Evolutionary conservation across 306 rosid species (phyloP).

Genomic region (Luffa aegyptiaca): DNA sequence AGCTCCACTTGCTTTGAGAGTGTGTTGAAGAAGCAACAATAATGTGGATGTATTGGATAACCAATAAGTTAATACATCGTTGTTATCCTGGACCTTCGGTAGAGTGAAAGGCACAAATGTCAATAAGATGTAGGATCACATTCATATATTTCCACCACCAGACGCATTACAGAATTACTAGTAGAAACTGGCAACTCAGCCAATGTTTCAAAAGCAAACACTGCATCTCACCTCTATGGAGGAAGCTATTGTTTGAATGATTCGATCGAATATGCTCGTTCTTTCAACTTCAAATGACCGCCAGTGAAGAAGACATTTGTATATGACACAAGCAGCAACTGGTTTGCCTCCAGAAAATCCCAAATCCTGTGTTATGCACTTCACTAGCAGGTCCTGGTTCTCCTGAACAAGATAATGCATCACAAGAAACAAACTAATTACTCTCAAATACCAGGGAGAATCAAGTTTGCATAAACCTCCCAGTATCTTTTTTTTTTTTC

Average conservation of each 20-base stretch:
- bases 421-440: conserved; percentile 13
- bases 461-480: conserved; percentile 13
- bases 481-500: background rate
- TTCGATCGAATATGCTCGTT: conserved; percentile 84
- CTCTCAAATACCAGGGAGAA: conserved; percentile 9
- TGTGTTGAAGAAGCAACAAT: conserved; percentile 91
- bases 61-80: conserved; percentile 89
- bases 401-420: conserved; percentile 53
- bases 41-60: conserved; percentile 92
- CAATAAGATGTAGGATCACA: conserved; percentile 11
- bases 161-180: conserved; percentile 11
- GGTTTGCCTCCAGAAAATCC: conserved; percentile 97
- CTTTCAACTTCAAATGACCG: conserved; percentile 99
- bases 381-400: conserved; percentile 89
- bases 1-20: conserved; percentile 98
- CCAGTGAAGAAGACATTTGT: conserved; percentile 99
- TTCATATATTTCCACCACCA: background rate
- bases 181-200: background rate
- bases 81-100: conserved; percentile 79
- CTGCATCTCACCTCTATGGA: conserved; percentile 65
- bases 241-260: conserved; percentile 93
- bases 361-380: conserved; percentile 84
- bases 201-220: conserved; percentile 10
- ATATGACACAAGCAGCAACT: conserved; percentile 85
- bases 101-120: conserved; percentile 18